phyloP scores from a whole-genome alignment of 495 filamentous ascomycete genomes.

The Amphirosellinia nigrospora region DNA sequence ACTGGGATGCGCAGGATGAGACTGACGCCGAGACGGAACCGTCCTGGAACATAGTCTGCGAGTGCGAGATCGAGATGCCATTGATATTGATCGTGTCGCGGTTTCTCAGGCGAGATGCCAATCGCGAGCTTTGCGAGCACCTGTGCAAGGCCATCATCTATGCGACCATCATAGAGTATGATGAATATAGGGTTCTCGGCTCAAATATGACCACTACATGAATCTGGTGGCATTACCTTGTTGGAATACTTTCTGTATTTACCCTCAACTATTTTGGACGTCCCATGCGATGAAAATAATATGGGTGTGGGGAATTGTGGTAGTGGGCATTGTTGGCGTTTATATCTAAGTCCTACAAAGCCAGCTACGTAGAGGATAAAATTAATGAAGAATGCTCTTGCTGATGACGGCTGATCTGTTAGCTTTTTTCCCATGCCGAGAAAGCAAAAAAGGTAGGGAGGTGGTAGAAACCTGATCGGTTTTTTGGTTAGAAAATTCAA shows the following conservation, averaged over 20 bases:
- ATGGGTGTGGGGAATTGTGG: neutral
- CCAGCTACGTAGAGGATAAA: neutral
- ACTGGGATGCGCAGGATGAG: constrained; percentile 21
- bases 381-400: neutral
- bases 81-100: constrained; percentile 16
- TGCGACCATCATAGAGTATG: neutral
- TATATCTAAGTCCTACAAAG: neutral
- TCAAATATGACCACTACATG: neutral
- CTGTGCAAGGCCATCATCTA: constrained; percentile 15
- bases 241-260: neutral
- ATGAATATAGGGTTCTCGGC: constrained; percentile 1
- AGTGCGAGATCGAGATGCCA: constrained; percentile 25
- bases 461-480: neutral
- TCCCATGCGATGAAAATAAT: neutral
- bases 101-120: constrained; percentile 13
- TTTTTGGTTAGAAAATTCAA: neutral
- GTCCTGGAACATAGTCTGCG: constrained; percentile 20
- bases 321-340: neutral
- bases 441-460: neutral
- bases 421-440: neutral
- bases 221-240: neutral
- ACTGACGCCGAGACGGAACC: constrained; percentile 15
- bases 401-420: neutral
- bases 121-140: constrained; percentile 23
- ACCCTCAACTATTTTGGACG: neutral